Evolutionary conservation across 2,329 filamentous ascomycete species (phyloP).

Genomic region (Dendrostoma leiphaemia): DNA sequence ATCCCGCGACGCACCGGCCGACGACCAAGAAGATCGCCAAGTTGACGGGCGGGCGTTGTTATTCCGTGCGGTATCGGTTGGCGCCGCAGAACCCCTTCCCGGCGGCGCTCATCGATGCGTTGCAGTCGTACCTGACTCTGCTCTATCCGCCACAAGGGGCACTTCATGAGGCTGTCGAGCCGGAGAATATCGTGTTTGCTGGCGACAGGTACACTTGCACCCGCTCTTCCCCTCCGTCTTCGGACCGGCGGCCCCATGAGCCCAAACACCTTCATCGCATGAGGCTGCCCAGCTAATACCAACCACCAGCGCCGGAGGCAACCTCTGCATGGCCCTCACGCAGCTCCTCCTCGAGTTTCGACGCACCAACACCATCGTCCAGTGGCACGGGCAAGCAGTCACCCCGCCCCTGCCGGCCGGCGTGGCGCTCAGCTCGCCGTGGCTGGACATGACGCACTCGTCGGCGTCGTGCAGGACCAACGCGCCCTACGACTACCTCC

Average conservation of each 20-base stretch:
- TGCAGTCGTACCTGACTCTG: slow-evolving; percentile 70
- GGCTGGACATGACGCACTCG: slow-evolving; percentile 68
- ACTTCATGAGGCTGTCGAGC: slow-evolving; percentile 62
- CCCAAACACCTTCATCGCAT: no score
- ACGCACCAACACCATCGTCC: slow-evolving; percentile 43
- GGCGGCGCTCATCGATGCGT: slow-evolving; percentile 67
- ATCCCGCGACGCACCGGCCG: slow-evolving; percentile 65
- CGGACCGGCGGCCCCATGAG: no score
- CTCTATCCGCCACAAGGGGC: slow-evolving; percentile 69
- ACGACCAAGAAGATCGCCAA: slow-evolving; percentile 61
- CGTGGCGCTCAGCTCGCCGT: slow-evolving; percentile 62
- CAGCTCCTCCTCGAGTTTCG: slow-evolving; percentile 66
- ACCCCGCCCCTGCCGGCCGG: slow-evolving; percentile 66
- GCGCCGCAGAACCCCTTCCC: slow-evolving; percentile 76
- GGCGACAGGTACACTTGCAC: slow-evolving; percentile 69
- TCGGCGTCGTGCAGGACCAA: slow-evolving; percentile 54
- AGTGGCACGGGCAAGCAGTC: slow-evolving; percentile 59
- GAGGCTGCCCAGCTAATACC: no score
- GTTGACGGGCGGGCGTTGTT: slow-evolving; percentile 64
- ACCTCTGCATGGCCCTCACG: slow-evolving; percentile 63
- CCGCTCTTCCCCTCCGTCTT: no score
- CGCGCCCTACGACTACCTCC: slow-evolving; percentile 62
- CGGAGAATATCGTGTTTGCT: slow-evolving; percentile 66
- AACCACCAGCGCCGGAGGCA: slow-evolving; percentile 64
- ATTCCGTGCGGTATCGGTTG: slow-evolving; percentile 72